Conservation (phyloP, 2,329 filamentous ascomycete species). For the Fusarium miscanthi region DNA sequence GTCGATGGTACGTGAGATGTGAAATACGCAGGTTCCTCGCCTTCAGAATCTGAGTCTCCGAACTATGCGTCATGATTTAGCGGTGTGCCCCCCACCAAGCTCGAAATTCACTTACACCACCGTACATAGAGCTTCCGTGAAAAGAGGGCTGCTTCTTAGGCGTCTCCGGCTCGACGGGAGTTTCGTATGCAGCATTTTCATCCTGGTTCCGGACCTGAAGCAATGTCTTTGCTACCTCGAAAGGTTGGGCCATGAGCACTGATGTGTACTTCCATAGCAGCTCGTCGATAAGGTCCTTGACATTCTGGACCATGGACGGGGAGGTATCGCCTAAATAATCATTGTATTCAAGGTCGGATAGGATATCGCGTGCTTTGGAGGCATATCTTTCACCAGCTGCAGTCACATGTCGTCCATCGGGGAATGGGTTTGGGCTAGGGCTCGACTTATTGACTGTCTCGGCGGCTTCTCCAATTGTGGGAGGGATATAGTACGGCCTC, state of each 20-base stretch:
- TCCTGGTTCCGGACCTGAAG: slow-evolving; percentile 78
- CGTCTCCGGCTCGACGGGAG: slow-evolving; percentile 40
- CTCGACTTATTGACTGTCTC: slow-evolving; percentile 49
- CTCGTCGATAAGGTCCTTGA: slow-evolving; percentile 83
- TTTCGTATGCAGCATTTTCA: slow-evolving; percentile 52
- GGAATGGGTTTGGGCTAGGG: slow-evolving; percentile 59
- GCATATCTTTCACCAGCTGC: slow-evolving; percentile 48
- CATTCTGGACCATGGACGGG: slow-evolving; percentile 78
- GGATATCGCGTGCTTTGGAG: slow-evolving; percentile 80
- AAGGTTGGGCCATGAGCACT: slow-evolving; percentile 90
- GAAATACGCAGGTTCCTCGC: slow-evolving; percentile 87
- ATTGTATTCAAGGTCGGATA: slow-evolving; percentile 91
- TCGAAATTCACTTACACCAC: slow-evolving; percentile 49
- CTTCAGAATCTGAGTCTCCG: slow-evolving; percentile 73
- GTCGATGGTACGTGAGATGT: slow-evolving; percentile 71
- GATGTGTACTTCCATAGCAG: slow-evolving; percentile 92
- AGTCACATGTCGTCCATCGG: slow-evolving; percentile 57
- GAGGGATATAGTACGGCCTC: slow-evolving; percentile 76
- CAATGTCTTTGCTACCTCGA: slow-evolving; percentile 95
- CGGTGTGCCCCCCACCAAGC: slow-evolving; percentile 20
- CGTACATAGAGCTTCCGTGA: slow-evolving; percentile 50
- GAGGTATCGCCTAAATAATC: slow-evolving; percentile 84
- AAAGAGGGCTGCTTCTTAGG: slow-evolving; percentile 47
- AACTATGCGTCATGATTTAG: slow-evolving; percentile 46
- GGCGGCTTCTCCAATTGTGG: slow-evolving; percentile 62